Evolutionary conservation across 148 eudicot species (phyloP).

Genomic region (Heliosperma pusillum): DNA sequence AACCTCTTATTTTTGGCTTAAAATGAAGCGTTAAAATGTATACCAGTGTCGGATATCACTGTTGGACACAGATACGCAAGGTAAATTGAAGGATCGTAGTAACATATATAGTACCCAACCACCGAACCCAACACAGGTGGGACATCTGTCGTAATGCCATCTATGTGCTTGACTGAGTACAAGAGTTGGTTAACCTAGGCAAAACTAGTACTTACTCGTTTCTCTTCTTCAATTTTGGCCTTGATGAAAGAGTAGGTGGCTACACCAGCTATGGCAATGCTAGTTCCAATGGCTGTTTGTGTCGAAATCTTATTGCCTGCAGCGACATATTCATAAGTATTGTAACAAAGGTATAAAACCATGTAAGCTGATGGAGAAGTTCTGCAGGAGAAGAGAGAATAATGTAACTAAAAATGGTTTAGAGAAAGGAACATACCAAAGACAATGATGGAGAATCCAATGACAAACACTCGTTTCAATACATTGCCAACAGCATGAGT

Average conservation of each 20-base stretch:
- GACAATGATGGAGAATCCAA: conserved; percentile 86
- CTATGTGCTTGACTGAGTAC: no score
- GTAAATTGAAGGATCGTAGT: no score
- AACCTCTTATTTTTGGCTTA: no score
- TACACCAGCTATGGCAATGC: conserved; percentile 96
- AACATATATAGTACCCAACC: no score
- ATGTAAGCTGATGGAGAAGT: not conserved
- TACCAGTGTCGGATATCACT: no score
- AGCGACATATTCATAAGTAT: not conserved
- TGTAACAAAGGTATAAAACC: not conserved
- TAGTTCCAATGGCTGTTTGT: conserved; percentile 93
- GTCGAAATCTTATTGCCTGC: conserved; percentile 93
- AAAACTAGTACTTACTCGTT: conserved; percentile 58
- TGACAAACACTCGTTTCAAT: conserved; percentile 98
- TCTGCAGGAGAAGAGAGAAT: not conserved
- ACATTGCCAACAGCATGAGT: conserved; percentile 99
- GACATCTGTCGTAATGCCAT: no score
- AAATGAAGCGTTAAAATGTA: no score
- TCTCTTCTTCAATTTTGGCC: conserved; percentile 98
- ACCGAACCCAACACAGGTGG: no score
- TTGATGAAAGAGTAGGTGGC: conserved; percentile 86
- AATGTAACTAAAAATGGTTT: not conserved
- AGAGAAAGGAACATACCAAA: conserved; percentile 53
- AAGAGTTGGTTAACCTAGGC: not conserved
- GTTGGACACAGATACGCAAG: no score